Conservation (phyloP, 2,329 filamentous ascomycete species). For the Alternaria sp. region DNA sequence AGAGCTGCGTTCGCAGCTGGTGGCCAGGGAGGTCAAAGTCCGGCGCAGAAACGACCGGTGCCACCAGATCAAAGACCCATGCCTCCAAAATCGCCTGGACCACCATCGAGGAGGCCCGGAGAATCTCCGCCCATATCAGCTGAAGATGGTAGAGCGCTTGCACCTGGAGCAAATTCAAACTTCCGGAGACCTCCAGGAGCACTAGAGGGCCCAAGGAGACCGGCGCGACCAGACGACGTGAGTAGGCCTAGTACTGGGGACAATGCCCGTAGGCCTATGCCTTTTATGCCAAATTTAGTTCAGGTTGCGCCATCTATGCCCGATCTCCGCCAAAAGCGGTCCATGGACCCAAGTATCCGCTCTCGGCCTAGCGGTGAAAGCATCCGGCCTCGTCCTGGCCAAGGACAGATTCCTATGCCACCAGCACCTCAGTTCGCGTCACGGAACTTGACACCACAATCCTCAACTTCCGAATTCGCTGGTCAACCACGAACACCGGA, state of each 20-base stretch:
- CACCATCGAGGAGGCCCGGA: slow-evolving; percentile 34
- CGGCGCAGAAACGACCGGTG: slow-evolving; percentile 24
- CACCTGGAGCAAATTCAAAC: slow-evolving; percentile 28
- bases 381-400: slow-evolving; percentile 43
- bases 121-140: slow-evolving; percentile 22
- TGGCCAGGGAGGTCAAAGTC: slow-evolving; percentile 20
- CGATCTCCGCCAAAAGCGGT: slow-evolving; percentile 43
- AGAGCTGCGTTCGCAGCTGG: slow-evolving; percentile 29
- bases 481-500: slow-evolving; percentile 47
- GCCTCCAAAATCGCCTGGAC: slow-evolving; percentile 35
- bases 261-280: slow-evolving; percentile 40
- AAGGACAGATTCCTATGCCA: slow-evolving; percentile 44
- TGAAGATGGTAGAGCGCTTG: slow-evolving; percentile 27
- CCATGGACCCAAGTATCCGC: slow-evolving; percentile 48
- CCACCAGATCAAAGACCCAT: slow-evolving; percentile 31
- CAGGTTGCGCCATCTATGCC: slow-evolving; percentile 39
- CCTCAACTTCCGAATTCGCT: slow-evolving; percentile 51
- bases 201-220: slow-evolving; percentile 30
- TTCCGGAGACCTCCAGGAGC: slow-evolving; percentile 37
- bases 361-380: slow-evolving; percentile 49
- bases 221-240: slow-evolving; percentile 32
- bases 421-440: slow-evolving; percentile 39
- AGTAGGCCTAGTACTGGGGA: slow-evolving; percentile 44
- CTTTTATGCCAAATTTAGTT: slow-evolving; percentile 30
- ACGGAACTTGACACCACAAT: slow-evolving; percentile 52